Conservation (phyloP, 1,284 basidiomycete species). For the Apiotrichum domesticum region DNA sequence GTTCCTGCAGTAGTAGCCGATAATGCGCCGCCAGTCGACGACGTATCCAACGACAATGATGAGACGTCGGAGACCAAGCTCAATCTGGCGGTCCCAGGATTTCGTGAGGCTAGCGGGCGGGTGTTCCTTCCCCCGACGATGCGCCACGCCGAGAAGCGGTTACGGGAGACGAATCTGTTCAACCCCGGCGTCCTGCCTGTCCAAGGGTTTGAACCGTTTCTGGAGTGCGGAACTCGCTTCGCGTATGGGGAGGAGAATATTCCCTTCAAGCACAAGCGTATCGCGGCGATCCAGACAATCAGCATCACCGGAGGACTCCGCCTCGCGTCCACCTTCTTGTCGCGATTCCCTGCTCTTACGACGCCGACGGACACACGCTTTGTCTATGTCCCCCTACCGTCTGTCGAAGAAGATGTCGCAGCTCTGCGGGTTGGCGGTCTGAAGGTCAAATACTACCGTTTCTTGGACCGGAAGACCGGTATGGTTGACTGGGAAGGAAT, state of each 20-base stretch:
- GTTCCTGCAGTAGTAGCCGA: constrained; percentile 28
- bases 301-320: constrained; percentile 96
- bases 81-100: constrained; percentile 87
- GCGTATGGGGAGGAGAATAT: constrained; percentile 55
- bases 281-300: constrained; percentile 68
- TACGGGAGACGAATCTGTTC: constrained; percentile 29
- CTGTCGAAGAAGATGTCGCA: constrained; percentile 34
- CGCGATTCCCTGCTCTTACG: constrained; percentile 53
- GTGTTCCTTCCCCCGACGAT: constrained; percentile 91
- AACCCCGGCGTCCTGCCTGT: constrained; percentile 16
- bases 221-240: constrained; percentile 34
- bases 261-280: constrained; percentile 44
- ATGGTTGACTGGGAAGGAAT: constrained; percentile 77
- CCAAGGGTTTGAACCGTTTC: constrained; percentile 40
- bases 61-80: constrained; percentile 76
- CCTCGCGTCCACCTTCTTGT: constrained; percentile 81
- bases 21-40: constrained; percentile 38
- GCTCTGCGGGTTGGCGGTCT: constrained; percentile 39
- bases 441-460: constrained; percentile 48
- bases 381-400: constrained; percentile 36
- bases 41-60: constrained; percentile 64
- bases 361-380: constrained; percentile 14
- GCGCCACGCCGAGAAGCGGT: constrained; percentile 59
- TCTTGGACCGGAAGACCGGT: constrained; percentile 85
- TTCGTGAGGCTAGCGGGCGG: constrained; percentile 75